Conservation (phyloP, 2,329 filamentous ascomycete genomes). For the Hypoxylon sp. region DNA sequence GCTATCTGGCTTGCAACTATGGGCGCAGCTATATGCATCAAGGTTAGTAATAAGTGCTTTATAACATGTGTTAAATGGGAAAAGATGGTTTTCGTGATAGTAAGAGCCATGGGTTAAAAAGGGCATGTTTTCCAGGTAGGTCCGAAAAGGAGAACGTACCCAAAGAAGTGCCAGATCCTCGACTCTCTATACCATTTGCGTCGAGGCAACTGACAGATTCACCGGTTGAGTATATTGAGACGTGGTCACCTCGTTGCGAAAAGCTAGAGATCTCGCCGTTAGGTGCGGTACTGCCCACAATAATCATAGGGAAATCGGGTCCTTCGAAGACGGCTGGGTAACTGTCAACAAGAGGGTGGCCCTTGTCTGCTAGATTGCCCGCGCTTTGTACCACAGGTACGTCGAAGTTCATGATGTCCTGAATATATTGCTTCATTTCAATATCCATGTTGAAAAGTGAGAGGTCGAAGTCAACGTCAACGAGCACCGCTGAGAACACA, state of each 20-base stretch:
- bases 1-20: conserved; percentile 8
- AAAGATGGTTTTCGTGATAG: neutral
- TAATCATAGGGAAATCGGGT: conserved; percentile 1
- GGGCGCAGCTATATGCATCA: neutral
- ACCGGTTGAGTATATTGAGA: neutral
- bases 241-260: conserved; percentile 4
- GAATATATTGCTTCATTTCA: neutral
- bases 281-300: neutral
- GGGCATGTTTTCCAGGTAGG: neutral
- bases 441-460: neutral
- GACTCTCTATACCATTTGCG: neutral
- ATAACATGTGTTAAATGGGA: neutral
- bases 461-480: neutral
- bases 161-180: neutral
- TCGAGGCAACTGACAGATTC: neutral
- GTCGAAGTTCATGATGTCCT: conserved; percentile 2
- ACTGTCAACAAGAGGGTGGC: neutral
- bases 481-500: neutral
- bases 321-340: neutral
- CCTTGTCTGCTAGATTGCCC: neutral
- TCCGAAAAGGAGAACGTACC: neutral
- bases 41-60: neutral
- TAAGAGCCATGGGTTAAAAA: neutral
- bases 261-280: neutral
- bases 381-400: conserved; percentile 2